Evolutionary conservation across 345 rosid genomes (phyloP), one percentile per base, ranked within the genome.

Genomic region (Balakata baccata): DNA sequence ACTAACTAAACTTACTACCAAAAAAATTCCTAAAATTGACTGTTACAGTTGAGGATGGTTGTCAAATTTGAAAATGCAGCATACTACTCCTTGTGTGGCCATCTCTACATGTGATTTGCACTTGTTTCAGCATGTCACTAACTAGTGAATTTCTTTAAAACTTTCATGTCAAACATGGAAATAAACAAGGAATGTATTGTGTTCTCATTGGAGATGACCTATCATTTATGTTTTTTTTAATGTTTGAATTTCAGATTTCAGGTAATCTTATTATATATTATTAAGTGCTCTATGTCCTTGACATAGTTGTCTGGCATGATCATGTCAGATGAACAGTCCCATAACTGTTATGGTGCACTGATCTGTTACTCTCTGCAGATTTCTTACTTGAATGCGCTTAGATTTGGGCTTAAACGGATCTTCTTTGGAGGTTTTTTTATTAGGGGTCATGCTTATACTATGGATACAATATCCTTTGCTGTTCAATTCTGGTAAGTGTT

Each of bases 401-500:
- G 93, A 39, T 95, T 92, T 86, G 98, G 99, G 68, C 87, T 95
- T 46, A 92, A 95, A 83, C 77, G 98, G 10, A 95, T 95, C 66
- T 95, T 95, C 80, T 95, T 95, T 53, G 99, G 99, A 79, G 99
- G 99, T 67, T 95, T 91, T 76, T 95, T 95, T 77, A 95, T 95
- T 18, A 86, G 99, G 72, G 99, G 99, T 39, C 99, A 95, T 87
- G 99, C 99, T 57, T 95, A 95, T 85, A 95, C 99, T 73, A 95
- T 95, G 99, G 99, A 95, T 81, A 87, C 99, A 69, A 95, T 95
- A n/a, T 95, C 99, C 52, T 92, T 95, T 86, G 98, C 99, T 70
- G 93, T 95, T 79, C 94, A 96, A 0, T 96, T 96, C 90, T 96
- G 99, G 99, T 89, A 73, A 76, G 77, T 73, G 34, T 29, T 29